Percentiles rank a stretch among this genome's conserved stretches.
Evolutionary conservation across 768 basidiomycete genomes (phyloP).

Genomic region (Collybia sp.): DNA sequence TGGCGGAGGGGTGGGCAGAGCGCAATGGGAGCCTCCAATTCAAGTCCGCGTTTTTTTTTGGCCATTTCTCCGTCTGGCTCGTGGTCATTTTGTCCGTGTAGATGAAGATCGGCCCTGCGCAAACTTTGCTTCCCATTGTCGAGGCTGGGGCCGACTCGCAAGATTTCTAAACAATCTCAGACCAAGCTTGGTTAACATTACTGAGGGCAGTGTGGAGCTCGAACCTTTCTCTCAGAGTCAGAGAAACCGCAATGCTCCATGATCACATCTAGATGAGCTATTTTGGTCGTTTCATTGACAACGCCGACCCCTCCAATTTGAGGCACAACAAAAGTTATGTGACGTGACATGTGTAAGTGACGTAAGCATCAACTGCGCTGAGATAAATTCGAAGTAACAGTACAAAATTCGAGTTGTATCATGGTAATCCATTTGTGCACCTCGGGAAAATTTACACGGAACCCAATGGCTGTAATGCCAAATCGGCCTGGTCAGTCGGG

Average conservation of each 20-base stretch:
- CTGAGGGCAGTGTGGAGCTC: slow-evolving; percentile 1
- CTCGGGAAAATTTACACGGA: slow-evolving; percentile 11
- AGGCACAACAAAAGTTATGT: background rate
- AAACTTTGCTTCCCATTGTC: slow-evolving; percentile 75
- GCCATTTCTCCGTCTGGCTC: no score
- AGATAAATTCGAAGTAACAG: no score
- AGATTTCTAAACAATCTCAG: slow-evolving; percentile 93
- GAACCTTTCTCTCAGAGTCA: slow-evolving; percentile 67
- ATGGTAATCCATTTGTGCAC: no score
- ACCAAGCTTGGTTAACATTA: slow-evolving; percentile 35
- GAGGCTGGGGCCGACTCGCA: slow-evolving; percentile 86
- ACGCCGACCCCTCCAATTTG: slow-evolving; percentile 25
- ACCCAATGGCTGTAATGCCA: slow-evolving; percentile 63
- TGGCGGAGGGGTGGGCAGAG: slow-evolving; percentile 49
- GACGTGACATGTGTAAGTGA: slow-evolving; percentile 1
- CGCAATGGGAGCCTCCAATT: slow-evolving; percentile 26
- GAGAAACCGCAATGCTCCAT: slow-evolving; percentile 91
- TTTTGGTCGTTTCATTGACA: slow-evolving; percentile 50
- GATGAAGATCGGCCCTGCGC: slow-evolving; percentile 69
- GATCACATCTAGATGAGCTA: slow-evolving; percentile 84
- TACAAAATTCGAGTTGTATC: no score
- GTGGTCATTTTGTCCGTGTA: background rate
- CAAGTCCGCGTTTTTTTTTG: no score
- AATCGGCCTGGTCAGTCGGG: slow-evolving; percentile 75
- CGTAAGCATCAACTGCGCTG: no score